phyloP scores from a whole-genome alignment of 345 rosid species.

The Rhodamnia rubescens region DNA sequence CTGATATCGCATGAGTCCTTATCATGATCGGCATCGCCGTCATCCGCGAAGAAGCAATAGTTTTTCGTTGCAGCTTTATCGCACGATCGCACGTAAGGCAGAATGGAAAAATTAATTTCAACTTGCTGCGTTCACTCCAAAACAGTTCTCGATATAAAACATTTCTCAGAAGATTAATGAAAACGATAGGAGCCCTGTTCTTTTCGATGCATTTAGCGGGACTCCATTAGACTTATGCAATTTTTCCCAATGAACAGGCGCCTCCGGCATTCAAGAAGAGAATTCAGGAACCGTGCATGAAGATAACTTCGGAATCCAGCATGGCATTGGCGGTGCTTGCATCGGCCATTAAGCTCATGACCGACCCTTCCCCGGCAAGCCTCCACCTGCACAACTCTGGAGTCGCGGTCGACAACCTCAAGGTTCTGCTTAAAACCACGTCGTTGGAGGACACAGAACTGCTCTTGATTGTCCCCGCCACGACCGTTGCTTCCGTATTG shows the following conservation, averaged over 20 bases:
- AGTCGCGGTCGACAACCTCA: constrained; percentile 29
- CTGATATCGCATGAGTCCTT: neutral
- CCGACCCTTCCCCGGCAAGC: constrained; percentile 17
- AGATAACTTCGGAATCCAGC: constrained; percentile 36
- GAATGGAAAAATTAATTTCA: neutral
- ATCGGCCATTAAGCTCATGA: constrained; percentile 44
- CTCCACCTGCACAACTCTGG: constrained; percentile 40
- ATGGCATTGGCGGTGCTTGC: constrained; percentile 50
- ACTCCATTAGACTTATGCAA: neutral
- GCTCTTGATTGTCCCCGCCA: constrained; percentile 36
- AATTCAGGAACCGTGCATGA: constrained; percentile 35
- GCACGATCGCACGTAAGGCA: neutral
- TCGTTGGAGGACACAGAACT: constrained; percentile 13
- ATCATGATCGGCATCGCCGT: neutral
- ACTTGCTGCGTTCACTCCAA: neutral
- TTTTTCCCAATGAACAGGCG: constrained; percentile 15
- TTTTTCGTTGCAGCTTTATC: neutral
- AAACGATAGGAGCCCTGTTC: neutral
- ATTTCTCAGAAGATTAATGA: neutral
- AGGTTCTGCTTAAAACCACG: constrained; percentile 22
- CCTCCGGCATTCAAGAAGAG: constrained; percentile 25
- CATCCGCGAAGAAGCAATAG: neutral
- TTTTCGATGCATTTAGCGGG: neutral
- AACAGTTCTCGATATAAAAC: neutral
- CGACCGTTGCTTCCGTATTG: constrained; percentile 48